These are phyloP conservation scores for Suillus spraguei DNA, from an alignment of 768 basidiomycete genomes.

Conservation along the genomic window DNA sequence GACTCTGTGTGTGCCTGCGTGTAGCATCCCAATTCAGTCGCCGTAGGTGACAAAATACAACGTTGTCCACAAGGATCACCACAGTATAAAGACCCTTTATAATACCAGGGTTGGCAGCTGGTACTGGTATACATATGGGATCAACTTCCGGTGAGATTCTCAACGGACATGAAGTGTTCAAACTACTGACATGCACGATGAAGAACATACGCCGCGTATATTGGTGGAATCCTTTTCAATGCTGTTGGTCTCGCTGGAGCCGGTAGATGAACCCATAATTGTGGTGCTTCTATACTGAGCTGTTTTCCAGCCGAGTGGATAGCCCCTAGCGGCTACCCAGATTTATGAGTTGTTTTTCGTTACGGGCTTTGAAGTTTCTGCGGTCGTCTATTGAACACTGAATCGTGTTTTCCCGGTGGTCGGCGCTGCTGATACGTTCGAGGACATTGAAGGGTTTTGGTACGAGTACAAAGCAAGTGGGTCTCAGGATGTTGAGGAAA, in stretches of 20 bases:
- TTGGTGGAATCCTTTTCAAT: conserved; percentile 78
- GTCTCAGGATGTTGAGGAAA: neutral
- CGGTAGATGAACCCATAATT: conserved; percentile 42
- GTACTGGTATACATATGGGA: conserved; percentile 76
- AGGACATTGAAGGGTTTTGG: conserved; percentile 57
- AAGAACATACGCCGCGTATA: conserved; percentile 67
- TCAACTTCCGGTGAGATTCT: conserved; percentile 62
- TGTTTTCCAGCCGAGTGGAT: conserved; percentile 47
- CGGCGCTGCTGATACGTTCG: conserved; percentile 50
- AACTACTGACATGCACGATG: conserved; percentile 4
- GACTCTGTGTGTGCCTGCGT: too few species aligned
- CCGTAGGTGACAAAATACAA: too few species aligned
- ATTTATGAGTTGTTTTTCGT: conserved; percentile 82
- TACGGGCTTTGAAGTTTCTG: conserved; percentile 76
- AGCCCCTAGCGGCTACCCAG: conserved; percentile 68
- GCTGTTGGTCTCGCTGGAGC: conserved; percentile 81
- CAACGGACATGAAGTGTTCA: conserved; percentile 16
- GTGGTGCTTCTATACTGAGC: neutral
- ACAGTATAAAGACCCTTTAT: too few species aligned
- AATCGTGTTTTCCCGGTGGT: conserved; percentile 61
- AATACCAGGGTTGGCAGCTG: conserved; percentile 36
- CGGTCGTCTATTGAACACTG: conserved; percentile 60
- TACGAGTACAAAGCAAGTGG: conserved; percentile 11
- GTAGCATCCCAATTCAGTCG: too few species aligned
- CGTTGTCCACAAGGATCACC: too few species aligned